Conservation (phyloP, 768 basidiomycete genomes). For the Hypholoma fasciculare region DNA sequence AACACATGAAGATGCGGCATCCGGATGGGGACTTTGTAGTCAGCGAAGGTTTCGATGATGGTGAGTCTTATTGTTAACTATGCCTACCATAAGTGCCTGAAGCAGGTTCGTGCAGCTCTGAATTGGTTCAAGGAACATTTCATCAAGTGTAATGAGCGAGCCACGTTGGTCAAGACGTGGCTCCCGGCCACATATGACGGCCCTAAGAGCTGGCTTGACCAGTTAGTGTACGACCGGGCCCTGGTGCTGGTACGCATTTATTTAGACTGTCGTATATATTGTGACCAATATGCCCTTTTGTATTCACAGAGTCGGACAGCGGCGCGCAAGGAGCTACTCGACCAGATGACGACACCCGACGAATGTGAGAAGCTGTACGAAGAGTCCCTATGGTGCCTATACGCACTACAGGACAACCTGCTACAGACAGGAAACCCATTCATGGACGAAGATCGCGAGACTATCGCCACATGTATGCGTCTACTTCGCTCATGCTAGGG, state of each 20-base stretch:
- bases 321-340: constrained; percentile 86
- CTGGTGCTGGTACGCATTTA: constrained; percentile 67
- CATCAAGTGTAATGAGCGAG: constrained; percentile 92
- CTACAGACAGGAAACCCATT: constrained; percentile 81
- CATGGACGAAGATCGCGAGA: constrained; percentile 79
- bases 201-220: constrained; percentile 83
- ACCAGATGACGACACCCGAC: constrained; percentile 70
- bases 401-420: constrained; percentile 88
- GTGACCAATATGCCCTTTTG: background rate
- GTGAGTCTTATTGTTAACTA: constrained; percentile 33
- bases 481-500: background rate
- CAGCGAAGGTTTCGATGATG: constrained; percentile 80
- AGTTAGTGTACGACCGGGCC: constrained; percentile 91
- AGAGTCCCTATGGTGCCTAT: constrained; percentile 91
- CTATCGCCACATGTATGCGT: constrained; percentile 71
- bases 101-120: constrained; percentile 49
- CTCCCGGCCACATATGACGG: constrained; percentile 81
- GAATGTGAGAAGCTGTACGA: constrained; percentile 95
- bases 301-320: constrained; percentile 80
- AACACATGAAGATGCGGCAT: constrained; percentile 78
- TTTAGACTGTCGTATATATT: background rate
- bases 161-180: constrained; percentile 87
- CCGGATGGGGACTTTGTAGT: constrained; percentile 75
- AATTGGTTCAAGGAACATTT: constrained; percentile 94
- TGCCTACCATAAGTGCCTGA: constrained; percentile 4